Evolutionary conservation across 208 protist species (phyloP).

Genomic region (Acanthamoeba culbertsoni): DNA sequence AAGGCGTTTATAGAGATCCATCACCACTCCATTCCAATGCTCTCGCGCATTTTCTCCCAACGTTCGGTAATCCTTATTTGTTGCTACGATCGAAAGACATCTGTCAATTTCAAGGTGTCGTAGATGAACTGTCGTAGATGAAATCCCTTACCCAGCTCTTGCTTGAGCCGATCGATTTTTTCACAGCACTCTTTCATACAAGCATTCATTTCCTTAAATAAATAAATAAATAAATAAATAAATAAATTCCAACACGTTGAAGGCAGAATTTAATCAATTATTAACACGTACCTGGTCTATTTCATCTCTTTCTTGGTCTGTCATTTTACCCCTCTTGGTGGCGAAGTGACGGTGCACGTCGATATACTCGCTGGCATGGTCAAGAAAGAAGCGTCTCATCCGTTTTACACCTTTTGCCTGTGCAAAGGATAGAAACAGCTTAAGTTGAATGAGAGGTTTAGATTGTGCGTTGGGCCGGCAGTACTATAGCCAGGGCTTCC

Average conservation of each 20-base stretch:
- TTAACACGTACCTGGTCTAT: background rate
- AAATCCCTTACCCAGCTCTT: background rate
- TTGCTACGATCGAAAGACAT: background rate
- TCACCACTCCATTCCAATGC: background rate
- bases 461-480: background rate
- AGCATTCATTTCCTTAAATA: background rate
- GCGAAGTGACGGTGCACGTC: background rate
- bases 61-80: background rate
- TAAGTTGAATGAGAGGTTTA: background rate
- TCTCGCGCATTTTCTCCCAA: background rate
- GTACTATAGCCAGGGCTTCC: background rate
- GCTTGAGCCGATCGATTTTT: background rate
- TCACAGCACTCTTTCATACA: background rate
- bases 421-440: background rate
- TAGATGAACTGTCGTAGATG: background rate
- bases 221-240: no score
- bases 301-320: conserved; percentile 10
- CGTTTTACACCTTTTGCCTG: background rate
- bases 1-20: background rate
- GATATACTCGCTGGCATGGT: conserved; percentile 22
- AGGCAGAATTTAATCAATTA: background rate
- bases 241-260: no score
- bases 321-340: background rate
- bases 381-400: background rate
- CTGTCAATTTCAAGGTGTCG: background rate